A percentile compares a stretch with the other conserved stretches of the same genome.
These are phyloP conservation scores for Eucalyptus sp. DNA, from an alignment of 345 rosid species.

Conservation along the genomic window DNA sequence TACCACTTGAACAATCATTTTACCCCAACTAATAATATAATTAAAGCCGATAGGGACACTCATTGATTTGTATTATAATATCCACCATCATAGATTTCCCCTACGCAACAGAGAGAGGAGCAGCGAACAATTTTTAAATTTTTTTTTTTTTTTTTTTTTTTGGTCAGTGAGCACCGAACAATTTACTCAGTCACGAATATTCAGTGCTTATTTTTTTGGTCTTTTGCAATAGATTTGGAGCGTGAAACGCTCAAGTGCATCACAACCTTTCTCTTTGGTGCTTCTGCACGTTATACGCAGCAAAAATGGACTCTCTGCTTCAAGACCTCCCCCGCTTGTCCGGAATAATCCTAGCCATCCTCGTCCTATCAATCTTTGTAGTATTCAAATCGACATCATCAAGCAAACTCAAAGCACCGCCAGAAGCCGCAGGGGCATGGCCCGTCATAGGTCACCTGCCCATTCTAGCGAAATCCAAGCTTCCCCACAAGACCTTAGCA, in stretches of 20 bases:
- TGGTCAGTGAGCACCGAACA: neutral
- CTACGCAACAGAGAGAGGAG: neutral
- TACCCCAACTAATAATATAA: neutral
- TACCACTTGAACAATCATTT: neutral
- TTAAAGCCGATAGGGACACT: neutral
- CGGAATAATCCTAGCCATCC: neutral
- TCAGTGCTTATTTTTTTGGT: neutral
- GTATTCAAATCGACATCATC: neutral
- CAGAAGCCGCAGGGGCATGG: neutral
- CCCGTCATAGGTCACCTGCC: conserved; percentile 35
- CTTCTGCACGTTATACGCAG: neutral
- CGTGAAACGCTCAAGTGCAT: neutral
- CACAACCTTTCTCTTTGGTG: neutral
- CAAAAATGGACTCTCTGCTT: neutral
- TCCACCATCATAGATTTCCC: neutral
- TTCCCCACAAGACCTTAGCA: conserved; percentile 16
- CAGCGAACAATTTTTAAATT: too few species aligned
- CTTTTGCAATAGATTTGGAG: neutral
- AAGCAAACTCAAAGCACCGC: neutral
- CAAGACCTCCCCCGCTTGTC: neutral
- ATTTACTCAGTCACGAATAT: neutral
- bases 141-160: too few species aligned
- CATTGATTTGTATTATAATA: neutral
- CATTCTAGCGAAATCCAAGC: neutral
- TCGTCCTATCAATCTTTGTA: neutral